These are phyloP conservation scores for Grosmannia penicillata DNA, from an alignment of 2,329 filamentous ascomycete genomes.

Conservation along the genomic window DNA sequence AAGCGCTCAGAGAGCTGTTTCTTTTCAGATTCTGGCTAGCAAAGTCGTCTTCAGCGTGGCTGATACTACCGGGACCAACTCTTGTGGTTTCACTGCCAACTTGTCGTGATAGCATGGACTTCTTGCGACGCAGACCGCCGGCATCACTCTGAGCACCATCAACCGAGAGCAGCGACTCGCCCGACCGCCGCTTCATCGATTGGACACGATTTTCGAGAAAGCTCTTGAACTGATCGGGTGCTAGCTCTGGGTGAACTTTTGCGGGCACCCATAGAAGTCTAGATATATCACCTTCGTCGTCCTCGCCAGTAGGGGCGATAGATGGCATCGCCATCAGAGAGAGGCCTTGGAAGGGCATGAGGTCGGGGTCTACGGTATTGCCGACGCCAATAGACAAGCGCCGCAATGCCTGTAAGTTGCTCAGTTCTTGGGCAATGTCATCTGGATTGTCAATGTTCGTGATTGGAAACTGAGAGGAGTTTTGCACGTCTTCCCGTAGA, in stretches of 20 bases:
- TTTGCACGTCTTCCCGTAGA: constrained; percentile 38
- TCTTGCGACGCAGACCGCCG: constrained; percentile 65
- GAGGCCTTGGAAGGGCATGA: constrained; percentile 55
- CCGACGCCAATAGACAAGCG: constrained; percentile 90
- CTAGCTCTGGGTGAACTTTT: constrained; percentile 82
- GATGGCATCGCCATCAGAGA: constrained; percentile 55
- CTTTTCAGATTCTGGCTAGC: constrained; percentile 43
- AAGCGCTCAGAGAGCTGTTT: constrained; percentile 49
- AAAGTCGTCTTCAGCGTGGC: neutral
- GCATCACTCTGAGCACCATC: constrained; percentile 38
- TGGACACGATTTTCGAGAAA: constrained; percentile 91
- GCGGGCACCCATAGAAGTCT: constrained; percentile 93
- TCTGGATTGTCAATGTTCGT: constrained; percentile 83
- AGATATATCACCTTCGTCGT: constrained; percentile 78
- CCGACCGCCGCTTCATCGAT: constrained; percentile 72
- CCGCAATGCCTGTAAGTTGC: constrained; percentile 78
- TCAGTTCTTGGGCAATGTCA: constrained; percentile 81
- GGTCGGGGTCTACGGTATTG: constrained; percentile 57
- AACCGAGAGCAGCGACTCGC: constrained; percentile 49
- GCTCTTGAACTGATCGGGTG: constrained; percentile 90
- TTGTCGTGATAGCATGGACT: constrained; percentile 89
- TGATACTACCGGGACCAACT: constrained; percentile 18
- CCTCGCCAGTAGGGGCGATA: constrained; percentile 54
- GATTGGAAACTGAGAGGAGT: constrained; percentile 56
- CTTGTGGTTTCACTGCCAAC: constrained; percentile 55